Conservation (phyloP, 306 rosid genomes). For the Cucumis hystrix region DNA sequence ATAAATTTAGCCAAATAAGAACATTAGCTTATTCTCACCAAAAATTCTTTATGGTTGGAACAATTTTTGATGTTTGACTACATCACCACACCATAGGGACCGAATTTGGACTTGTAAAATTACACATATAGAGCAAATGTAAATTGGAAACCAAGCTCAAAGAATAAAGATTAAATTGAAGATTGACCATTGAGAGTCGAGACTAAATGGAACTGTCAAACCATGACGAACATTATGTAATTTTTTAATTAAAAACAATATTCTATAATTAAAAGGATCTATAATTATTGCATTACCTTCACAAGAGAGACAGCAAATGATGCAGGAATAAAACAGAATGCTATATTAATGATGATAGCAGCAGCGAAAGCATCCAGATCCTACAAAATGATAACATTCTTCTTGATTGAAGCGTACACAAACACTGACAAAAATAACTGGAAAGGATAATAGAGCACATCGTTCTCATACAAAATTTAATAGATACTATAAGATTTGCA, state of each 20-base stretch:
- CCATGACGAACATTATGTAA: neutral
- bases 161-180: neutral
- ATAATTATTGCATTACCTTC: conserved; percentile 40
- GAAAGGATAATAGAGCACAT: neutral
- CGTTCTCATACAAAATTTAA: neutral
- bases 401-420: neutral
- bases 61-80: neutral
- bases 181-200: neutral
- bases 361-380: conserved; percentile 98
- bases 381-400: conserved; percentile 28
- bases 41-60: neutral
- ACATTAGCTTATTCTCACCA: neutral
- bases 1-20: neutral
- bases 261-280: neutral
- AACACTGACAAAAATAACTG: neutral
- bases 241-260: too few species aligned
- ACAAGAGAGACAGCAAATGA: conserved; percentile 91
- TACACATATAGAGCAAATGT: too few species aligned
- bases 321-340: conserved; percentile 91
- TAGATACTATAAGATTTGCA: neutral
- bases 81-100: neutral
- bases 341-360: conserved; percentile 73
- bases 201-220: neutral
- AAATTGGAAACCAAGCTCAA: neutral
- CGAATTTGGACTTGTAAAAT: neutral